These are phyloP conservation scores for Gaeumannomyces tritici DNA, from an alignment of 2,329 filamentous ascomycete genomes.

Conservation along the genomic window DNA sequence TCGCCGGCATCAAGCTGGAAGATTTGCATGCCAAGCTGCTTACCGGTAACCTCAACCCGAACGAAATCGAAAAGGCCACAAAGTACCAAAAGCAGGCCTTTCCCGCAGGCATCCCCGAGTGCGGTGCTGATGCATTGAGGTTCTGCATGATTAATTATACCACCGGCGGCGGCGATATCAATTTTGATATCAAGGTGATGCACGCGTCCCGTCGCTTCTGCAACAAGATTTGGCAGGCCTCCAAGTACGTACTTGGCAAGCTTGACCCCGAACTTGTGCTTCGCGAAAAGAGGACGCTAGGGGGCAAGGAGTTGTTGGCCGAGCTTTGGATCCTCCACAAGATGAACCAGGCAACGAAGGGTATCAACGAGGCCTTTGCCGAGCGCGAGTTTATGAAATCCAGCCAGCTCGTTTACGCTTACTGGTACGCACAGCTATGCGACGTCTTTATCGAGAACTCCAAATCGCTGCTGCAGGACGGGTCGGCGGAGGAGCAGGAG, in stretches of 20 bases:
- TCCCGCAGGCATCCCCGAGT: conserved; percentile 91
- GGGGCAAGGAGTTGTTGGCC: conserved; percentile 52
- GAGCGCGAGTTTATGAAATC: conserved; percentile 66
- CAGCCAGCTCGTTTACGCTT: conserved; percentile 65
- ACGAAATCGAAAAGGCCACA: conserved; percentile 72
- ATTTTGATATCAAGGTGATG: conserved; percentile 84
- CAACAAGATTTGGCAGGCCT: conserved; percentile 95
- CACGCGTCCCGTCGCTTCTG: conserved; percentile 90
- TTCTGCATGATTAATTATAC: conserved; percentile 85
- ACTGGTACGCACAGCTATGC: conserved; percentile 80
- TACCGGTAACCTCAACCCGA: conserved; percentile 71
- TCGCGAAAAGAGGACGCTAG: conserved; percentile 37
- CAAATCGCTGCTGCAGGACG: conserved; percentile 44
- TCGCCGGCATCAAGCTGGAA: conserved; percentile 71
- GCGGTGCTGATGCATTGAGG: conserved; percentile 80
- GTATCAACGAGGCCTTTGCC: conserved; percentile 58
- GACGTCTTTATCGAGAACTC: conserved; percentile 53
- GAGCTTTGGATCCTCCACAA: conserved; percentile 71
- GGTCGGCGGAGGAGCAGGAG: conserved; percentile 67
- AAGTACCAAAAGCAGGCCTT: conserved; percentile 92
- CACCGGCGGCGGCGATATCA: conserved; percentile 72
- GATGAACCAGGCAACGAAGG: conserved; percentile 61
- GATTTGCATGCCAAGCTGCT: conserved; percentile 71
- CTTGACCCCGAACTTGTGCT: conserved; percentile 36
- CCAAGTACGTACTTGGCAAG: conserved; percentile 80